Evolutionary conservation across 2,329 filamentous ascomycete species (phyloP), one percentile per base, ranked within the genome.

Genomic region (Pestalotiopsis sp.): DNA sequence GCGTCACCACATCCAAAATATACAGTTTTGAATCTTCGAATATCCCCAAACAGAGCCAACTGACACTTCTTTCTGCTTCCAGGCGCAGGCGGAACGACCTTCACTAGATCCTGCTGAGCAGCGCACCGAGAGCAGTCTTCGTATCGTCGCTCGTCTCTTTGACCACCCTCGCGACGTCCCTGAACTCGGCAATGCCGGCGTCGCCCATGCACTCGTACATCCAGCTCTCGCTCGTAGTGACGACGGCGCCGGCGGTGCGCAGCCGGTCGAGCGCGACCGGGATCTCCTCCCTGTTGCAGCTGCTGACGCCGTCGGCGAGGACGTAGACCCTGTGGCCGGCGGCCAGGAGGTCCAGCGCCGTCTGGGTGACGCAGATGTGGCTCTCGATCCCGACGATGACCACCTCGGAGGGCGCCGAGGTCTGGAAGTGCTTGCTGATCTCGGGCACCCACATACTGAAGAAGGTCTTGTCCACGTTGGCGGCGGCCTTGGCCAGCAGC

Each of bases 341-440:
- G 25, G 85, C 83, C 58, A 96, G 83, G 63, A 97, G 83, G 82
- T 98, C 95, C 57, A 98, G 85, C 17, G 93, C 90, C 57, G 95
- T 98, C 85, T 98, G 95, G 70, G 93, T 95, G 38, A 98, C 90
- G 84, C 95, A 98, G 78, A 98, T 96, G 82, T 98, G 95, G 56
- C 90, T 89, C 82, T 98, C 95, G 77, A 98, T 97, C 49, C 95
- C 95, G 17, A 97, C 91, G 71, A 98, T 89, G 67, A 93, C 91
- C 66, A 94, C 87, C 74, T 91, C 87, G 25, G 88, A 82, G 0
- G 77, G 77, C 56, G 72, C 49, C 12, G 77, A 73, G 1, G 79
- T 69, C 6, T 77, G 45, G 68, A 80, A 75, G 23, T 76, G 74
- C 4, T 81, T 74, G 31, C 85, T 82, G 58, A 97, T 83, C 52